Evolutionary conservation across 164 flowering plant species (phyloP), one percentile per base, ranked within the genome.

Genomic region (Macadamia integrifolia): DNA sequence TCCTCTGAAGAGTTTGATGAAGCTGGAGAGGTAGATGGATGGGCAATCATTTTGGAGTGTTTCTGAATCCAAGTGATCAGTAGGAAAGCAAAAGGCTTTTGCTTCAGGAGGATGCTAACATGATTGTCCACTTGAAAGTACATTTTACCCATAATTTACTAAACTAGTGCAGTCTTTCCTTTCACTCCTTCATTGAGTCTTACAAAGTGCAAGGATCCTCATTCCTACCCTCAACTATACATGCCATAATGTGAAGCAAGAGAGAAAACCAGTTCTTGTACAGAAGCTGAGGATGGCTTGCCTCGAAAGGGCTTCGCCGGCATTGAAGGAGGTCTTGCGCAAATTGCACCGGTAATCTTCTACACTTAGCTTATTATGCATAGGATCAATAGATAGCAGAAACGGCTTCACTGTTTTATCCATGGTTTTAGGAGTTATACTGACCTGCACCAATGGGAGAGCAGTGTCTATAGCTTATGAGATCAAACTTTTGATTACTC

Each of bases 271-370:
- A 11, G 50, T 46, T 46, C 12, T 8, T 46, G 50, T 46, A 46
- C 50, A 42, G 66, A 30, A 9, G n/a, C 43, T 63, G 53, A 61
- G 56, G 9, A 85, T 81, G 87, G 88, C 85, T 43, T 82, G 83
- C 77, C 80, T 90, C 43, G 81, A 84, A 61, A 80, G 80, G 74
- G 79, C 76, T 1, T 86, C 90, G 9, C 88, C 88, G 1, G 88
- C 79, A 30, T 71, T 92, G 60, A 86, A 79, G 78, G 85, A 86
- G 61, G 75, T 87, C 66, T 79, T 92, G 65, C 90, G 86, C 77
- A 82, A 76, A 68, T 55, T 87, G 32, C 70, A 82, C 76, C 69
- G 84, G 92, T 88, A 82, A 68, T 31, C 52, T 1, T 71, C 15
- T n/a, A 23, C 58, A 53, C 28, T 40, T 56, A 9, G 15, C 7